Conservation (phyloP, 106 monocot genomes). For the Platanthera guangdongensis region DNA sequence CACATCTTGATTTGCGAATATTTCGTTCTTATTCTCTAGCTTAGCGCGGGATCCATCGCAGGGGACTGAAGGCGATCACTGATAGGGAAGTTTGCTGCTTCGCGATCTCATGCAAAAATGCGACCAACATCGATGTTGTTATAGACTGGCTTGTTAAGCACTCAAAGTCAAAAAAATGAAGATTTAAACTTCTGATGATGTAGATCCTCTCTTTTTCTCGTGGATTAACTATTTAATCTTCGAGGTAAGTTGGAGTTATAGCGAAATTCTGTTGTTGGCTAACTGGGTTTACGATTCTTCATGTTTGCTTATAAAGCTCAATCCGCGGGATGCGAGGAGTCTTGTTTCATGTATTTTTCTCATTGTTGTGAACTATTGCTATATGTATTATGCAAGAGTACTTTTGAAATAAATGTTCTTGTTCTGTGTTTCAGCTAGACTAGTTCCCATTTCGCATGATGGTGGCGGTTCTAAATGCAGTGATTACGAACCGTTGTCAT, state of each 20-base stretch:
- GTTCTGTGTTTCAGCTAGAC: background rate
- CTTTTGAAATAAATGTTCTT: conserved; percentile 1
- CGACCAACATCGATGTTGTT: conserved; percentile 79
- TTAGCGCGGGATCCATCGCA: conserved; percentile 17
- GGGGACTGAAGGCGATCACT: conserved; percentile 59
- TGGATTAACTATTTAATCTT: background rate
- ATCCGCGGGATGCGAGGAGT: background rate
- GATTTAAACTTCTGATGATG: background rate
- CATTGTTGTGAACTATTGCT: background rate
- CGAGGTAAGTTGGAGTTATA: background rate
- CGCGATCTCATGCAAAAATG: conserved; percentile 97
- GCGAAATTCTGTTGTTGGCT: background rate
- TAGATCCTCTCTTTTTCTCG: background rate
- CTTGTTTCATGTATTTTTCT: background rate
- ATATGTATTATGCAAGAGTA: background rate
- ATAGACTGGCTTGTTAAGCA: conserved; percentile 98
- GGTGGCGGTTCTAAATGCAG: too few species aligned
- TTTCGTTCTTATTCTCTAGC: background rate
- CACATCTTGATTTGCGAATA: background rate
- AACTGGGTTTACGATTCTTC: background rate
- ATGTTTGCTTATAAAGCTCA: background rate
- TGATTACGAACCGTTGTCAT: too few species aligned
- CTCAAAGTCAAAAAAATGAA: conserved; percentile 74
- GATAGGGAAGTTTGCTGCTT: conserved; percentile 87
- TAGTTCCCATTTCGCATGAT: too few species aligned